Conservation (phyloP, 345 rosid genomes). For the Euclidium syriacum region DNA sequence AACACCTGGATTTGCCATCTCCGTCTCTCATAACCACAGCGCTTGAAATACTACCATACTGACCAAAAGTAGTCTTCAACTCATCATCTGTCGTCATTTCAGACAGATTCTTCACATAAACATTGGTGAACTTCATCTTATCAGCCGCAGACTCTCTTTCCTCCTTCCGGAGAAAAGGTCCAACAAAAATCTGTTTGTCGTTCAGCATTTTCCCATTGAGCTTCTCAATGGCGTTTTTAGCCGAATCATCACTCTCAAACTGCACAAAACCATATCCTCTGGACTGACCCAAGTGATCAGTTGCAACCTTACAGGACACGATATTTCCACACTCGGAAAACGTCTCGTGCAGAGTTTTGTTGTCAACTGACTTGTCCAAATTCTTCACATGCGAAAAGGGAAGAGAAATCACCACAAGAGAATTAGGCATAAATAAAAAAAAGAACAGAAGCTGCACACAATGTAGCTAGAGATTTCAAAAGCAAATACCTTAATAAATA, state of each 20-base stretch:
- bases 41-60: constrained; percentile 62
- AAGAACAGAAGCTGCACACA: neutral
- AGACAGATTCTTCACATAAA: constrained; percentile 71
- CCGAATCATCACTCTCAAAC: constrained; percentile 65
- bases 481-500: constrained; percentile 54
- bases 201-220: constrained; percentile 64
- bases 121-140: constrained; percentile 59
- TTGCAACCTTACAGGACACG: constrained; percentile 73
- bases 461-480: neutral
- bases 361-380: constrained; percentile 75
- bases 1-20: constrained; percentile 80
- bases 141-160: constrained; percentile 56
- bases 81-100: constrained; percentile 57
- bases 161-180: constrained; percentile 73
- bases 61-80: constrained; percentile 53
- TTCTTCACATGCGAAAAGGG: constrained; percentile 35
- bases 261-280: constrained; percentile 85
- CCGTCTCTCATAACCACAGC: constrained; percentile 68
- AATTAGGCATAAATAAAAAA: neutral
- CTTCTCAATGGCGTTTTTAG: constrained; percentile 65
- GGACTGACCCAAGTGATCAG: constrained; percentile 67
- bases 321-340: constrained; percentile 63
- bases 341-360: constrained; percentile 65
- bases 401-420: neutral
- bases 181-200: constrained; percentile 74